phyloP scores from a whole-genome alignment of 352 stramenopile genomes.

The Phytopythium sindhum region DNA sequence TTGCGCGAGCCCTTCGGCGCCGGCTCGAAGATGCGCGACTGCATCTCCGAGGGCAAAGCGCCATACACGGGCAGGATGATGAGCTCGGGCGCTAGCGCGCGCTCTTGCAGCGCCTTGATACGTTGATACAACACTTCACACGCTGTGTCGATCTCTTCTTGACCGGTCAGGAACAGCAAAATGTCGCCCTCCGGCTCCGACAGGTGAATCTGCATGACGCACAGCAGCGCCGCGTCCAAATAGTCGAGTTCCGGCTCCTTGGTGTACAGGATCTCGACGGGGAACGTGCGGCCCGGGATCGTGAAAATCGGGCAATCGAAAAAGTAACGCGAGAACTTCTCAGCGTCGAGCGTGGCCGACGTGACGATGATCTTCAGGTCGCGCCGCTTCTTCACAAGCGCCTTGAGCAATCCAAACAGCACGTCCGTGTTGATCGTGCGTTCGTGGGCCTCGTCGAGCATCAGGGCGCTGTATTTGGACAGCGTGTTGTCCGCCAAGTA shows the following conservation, averaged over 20 bases:
- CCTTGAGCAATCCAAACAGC: constrained; percentile 95
- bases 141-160: constrained; percentile 99
- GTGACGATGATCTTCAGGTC: constrained; percentile 92
- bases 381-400: constrained; percentile 77
- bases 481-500: constrained; percentile 97
- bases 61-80: constrained; percentile 99
- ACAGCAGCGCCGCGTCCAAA: constrained; percentile 96
- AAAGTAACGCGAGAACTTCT: constrained; percentile 98
- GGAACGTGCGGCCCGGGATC: constrained; percentile 97
- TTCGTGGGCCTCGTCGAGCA: constrained; percentile 99
- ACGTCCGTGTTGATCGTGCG: constrained; percentile 98
- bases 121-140: constrained; percentile 97
- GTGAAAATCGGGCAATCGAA: constrained; percentile 98
- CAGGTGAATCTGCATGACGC: constrained; percentile 99
- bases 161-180: constrained; percentile 98
- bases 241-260: constrained; percentile 99
- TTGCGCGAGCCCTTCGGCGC: constrained; percentile 95
- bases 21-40: constrained; percentile 98
- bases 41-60: constrained; percentile 97
- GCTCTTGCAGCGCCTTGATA: constrained; percentile 95
- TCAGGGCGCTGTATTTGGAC: constrained; percentile 93
- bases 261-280: constrained; percentile 98
- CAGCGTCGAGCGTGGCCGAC: constrained; percentile 95
- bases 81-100: constrained; percentile 94
- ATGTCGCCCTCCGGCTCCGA: constrained; percentile 98